These are phyloP conservation scores for Torulaspora globosa DNA, from an alignment of 1,139 yeast species.

Conservation along the genomic window DNA sequence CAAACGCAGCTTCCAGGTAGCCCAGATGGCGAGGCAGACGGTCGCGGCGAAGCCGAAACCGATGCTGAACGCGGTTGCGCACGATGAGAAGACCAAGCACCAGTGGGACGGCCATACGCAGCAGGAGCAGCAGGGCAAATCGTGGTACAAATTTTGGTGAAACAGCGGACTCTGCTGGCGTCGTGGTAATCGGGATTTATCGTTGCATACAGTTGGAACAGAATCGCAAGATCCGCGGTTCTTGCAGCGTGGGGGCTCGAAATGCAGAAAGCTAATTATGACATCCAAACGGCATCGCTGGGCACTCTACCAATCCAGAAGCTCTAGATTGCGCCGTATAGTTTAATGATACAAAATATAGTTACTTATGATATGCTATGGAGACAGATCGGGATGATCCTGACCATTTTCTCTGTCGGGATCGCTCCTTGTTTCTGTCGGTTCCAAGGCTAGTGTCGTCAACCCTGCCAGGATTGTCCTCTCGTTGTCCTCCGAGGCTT, in stretches of 20 bases:
- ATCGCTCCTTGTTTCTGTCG: neutral
- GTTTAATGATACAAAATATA: conserved; percentile 6
- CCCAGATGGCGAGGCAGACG: conserved; percentile 50
- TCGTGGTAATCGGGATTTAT: too few species aligned
- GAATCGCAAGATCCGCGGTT: too few species aligned
- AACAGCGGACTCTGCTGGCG: conserved; percentile 39
- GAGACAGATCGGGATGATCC: neutral
- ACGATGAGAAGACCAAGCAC: conserved; percentile 21
- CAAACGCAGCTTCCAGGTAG: conserved; percentile 39
- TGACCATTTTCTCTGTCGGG: neutral
- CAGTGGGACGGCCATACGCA: conserved; percentile 28
- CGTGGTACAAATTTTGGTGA: conserved; percentile 37
- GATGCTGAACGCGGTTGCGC: conserved; percentile 33
- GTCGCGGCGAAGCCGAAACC: conserved; percentile 44
- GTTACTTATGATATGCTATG: neutral
- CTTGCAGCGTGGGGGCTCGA: conserved; percentile 33
- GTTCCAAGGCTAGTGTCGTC: conserved; percentile 3
- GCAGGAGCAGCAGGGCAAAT: conserved; percentile 9
- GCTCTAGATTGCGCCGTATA: neutral
- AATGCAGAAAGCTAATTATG: conserved; percentile 46
- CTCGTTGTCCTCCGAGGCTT: neutral
- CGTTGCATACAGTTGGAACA: too few species aligned
- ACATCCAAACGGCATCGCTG: conserved; percentile 59
- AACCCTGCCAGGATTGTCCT: conserved; percentile 8
- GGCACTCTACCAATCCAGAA: conserved; percentile 55